A percentile compares a stretch with the other conserved stretches of the same genome.
Evolutionary conservation across 2,329 filamentous ascomycete genomes (phyloP).

Genomic region (Xylariaceae sp.): DNA sequence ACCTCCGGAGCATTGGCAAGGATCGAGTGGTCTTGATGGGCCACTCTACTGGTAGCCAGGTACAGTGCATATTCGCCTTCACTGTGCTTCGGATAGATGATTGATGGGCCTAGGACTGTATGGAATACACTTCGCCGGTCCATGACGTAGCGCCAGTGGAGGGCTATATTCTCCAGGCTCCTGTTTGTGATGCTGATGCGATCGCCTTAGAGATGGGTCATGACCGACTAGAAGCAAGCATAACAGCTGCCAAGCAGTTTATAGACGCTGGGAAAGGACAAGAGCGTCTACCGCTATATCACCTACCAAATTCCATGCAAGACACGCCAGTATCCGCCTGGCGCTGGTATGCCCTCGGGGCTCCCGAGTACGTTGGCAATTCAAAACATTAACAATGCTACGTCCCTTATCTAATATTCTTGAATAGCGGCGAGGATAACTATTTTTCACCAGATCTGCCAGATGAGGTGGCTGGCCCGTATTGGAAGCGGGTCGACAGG

Average conservation of each 20-base stretch:
- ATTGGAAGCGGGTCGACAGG: slow-evolving; percentile 69
- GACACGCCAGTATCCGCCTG: slow-evolving; percentile 57
- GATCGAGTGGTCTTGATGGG: slow-evolving; percentile 61
- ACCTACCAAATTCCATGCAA: slow-evolving; percentile 47
- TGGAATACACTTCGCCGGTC: slow-evolving; percentile 57
- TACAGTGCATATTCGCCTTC: slow-evolving; percentile 33
- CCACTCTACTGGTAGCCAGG: slow-evolving; percentile 65
- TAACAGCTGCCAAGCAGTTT: slow-evolving; percentile 59
- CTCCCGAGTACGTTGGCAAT: slow-evolving; percentile 53
- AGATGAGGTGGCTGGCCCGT: slow-evolving; percentile 58
- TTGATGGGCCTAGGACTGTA: slow-evolving; percentile 54
- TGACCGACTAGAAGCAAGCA: slow-evolving; percentile 49
- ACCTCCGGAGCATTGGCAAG: slow-evolving; percentile 57
- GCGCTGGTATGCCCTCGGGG: slow-evolving; percentile 57
- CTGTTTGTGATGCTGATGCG: slow-evolving; percentile 77
- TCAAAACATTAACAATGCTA: neutral
- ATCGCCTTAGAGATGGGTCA: slow-evolving; percentile 53
- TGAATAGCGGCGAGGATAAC: slow-evolving; percentile 74
- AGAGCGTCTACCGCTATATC: slow-evolving; percentile 59
- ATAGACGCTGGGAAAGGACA: slow-evolving; percentile 59
- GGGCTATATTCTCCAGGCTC: slow-evolving; percentile 80
- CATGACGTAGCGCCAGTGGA: slow-evolving; percentile 62
- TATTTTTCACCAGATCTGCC: slow-evolving; percentile 83
- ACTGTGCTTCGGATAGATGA: neutral
- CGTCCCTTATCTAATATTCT: neutral